Conservation (phyloP, 768 basidiomycete genomes). For the Amyloporia xantha region DNA sequence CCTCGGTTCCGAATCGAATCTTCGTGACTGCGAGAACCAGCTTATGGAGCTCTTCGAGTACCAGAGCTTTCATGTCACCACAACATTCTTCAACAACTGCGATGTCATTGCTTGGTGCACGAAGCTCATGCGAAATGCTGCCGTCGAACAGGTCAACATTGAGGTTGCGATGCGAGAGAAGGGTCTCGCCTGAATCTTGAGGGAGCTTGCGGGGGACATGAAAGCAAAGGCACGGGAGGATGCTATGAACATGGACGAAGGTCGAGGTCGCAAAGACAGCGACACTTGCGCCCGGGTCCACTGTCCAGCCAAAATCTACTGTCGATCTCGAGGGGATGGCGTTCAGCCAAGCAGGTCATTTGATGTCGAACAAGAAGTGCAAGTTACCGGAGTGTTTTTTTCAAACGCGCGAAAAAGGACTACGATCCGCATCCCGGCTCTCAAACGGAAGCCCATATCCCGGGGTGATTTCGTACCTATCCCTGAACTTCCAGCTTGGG, state of each 20-base stretch:
- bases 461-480: slow-evolving; percentile 70
- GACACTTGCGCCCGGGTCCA: slow-evolving; percentile 82
- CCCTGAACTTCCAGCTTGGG: slow-evolving; percentile 75
- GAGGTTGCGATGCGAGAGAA: slow-evolving; percentile 99
- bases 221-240: slow-evolving; percentile 49
- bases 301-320: slow-evolving; percentile 74
- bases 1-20: slow-evolving; percentile 78
- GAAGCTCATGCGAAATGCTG: slow-evolving; percentile 83
- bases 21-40: slow-evolving; percentile 92
- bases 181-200: slow-evolving; percentile 91
- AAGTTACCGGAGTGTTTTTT: slow-evolving; percentile 97
- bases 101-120: slow-evolving; percentile 98
- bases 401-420: slow-evolving; percentile 94
- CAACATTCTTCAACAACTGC: slow-evolving; percentile 88
- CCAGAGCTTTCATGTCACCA: slow-evolving; percentile 83
- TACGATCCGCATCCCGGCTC: slow-evolving; percentile 96
- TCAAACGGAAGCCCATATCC: slow-evolving; percentile 63
- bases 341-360: slow-evolving; percentile 92
- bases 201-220: slow-evolving; percentile 80
- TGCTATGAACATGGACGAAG: slow-evolving; percentile 76
- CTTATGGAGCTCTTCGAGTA: slow-evolving; percentile 97
- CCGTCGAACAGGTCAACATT: slow-evolving; percentile 84
- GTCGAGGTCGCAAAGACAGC: slow-evolving; percentile 67
- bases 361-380: slow-evolving; percentile 99
- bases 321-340: slow-evolving; percentile 92